Base-by-base conservation (phyloP, 805 yeast genomes). In the Myxozyma geophila region DNA sequence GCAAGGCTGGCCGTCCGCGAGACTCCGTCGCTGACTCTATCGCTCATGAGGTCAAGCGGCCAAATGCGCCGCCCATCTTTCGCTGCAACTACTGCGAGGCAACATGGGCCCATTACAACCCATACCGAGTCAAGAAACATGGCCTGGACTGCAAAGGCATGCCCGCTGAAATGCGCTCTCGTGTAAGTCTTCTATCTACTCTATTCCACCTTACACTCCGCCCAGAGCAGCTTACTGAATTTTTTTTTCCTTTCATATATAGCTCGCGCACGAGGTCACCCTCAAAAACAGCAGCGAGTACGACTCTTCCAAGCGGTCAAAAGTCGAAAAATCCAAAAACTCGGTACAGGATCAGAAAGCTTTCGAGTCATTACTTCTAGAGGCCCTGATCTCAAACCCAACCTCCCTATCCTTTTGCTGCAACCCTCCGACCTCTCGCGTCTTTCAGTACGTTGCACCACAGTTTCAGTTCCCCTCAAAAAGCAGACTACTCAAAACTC, bases 1-100 rank as follows among this genome's bases (percentile, higher is more conserved):
- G 69, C 21, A 66, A 66, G 28, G 69, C 69, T 2, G 69, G 69
- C 35, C 61, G 69, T 10, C 69, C 69, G 1, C 66, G 69, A n/a
- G 69, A 66, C 67, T 63, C 69, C 6, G 55, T 63, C 12, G 69
- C 69, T 4, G 69, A 66, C 53, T 60, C 69, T 1, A 66, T 66
- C 23, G 69, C 69, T 12, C 67, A 62, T 58, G 69, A 66, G 41
- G 68, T 66, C 59, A 62, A 60, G 49, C 69, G 69, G n/a, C 48
- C 50, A 15, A 56, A 56, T 33, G 67, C 57, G n/a, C 64, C 69
- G 7, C 43, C 67, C 15, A 47, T 62, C 46, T 66, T 57, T 40
- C 46, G 60, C 17, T 66, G 69, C 67, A 66, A 66, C 62, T 66
- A 28, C 53, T 66, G 69, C 55, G 62, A 66, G 17, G 67, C 67